Base-by-base conservation (phyloP, 768 basidiomycete genomes). In the Pleurotus citrinopileatus region DNA sequence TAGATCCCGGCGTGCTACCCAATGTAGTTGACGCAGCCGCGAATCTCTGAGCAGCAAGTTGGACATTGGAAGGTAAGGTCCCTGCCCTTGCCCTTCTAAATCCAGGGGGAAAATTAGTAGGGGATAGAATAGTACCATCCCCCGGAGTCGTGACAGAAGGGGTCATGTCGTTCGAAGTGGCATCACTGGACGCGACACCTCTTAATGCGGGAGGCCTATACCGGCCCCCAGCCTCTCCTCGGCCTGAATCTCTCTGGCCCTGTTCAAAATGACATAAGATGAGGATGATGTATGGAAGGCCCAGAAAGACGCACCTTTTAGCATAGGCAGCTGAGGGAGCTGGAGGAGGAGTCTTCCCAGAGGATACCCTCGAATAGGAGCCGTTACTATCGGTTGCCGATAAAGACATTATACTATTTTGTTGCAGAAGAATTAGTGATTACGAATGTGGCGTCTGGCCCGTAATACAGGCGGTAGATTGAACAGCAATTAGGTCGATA, bases 31-130 rank as follows among this genome's bases (percentile, higher is more conserved):
- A 80, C 55, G 85, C 78, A 27, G 86, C 84, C 25, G 86, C 86
- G 70, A 84, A 92, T 55, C 86, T 83, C 69, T 91, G 89, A 50
- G 91, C 86, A 55, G 88, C 89, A 61, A 93, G 85, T 65, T 89
- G 87, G 51, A 96, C 87, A 68, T 95, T 95, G 61, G 94, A 96
- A 73, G 95, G 95, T 65, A 98, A 83, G 78, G 95, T 98, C 55
- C 94, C 96, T 61, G 95, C 96, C 85, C 94, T 86, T 65, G 94
- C 92, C 78, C 94, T 86, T 74, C 92, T 84, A 69, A 94, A 96
- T 57, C 91, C 90, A 53, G 89, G 78, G 57, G 91, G 89, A 68
- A 83, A 90, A 73, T 84, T 89, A 67, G 86, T 84, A 59, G 86
- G 78, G 62, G 89, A 83, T 65, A 86, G 64, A 56, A 76, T 67